Evolutionary conservation across 441 rosid genomes (phyloP), one percentile per base, ranked within the genome.

Genomic region (Erysimum cheiri): DNA sequence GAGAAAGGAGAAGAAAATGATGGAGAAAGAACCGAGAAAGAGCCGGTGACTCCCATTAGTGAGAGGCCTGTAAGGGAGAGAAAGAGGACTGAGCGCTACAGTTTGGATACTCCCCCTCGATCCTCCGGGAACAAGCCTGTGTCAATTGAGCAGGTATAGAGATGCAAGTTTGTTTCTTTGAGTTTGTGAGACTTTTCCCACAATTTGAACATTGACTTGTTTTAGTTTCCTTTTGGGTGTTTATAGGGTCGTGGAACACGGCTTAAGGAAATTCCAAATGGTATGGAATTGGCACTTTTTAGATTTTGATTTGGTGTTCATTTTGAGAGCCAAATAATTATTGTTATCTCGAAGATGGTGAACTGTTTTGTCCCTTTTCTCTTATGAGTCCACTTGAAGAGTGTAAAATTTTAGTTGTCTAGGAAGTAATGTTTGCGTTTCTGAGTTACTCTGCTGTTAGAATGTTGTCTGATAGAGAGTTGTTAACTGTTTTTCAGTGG

Each of bases 221-320:
- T 55, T n/a, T 29, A 2, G 13, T 5, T n/a, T 62, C 35, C 13
- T 1, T 32, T 62, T 70, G 56, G 35, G 53, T 43, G 66, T 63
- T 73, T 43, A 22, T 85, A 95, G 98, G 99, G 99, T 72, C 87
- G 89, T 48, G 99, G 99, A 24, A 85, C 91, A 2, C 85, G 55
- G 77, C 95, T 95, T 7, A 95, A 80, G 78, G 96, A 92, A 48
- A 95, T 95, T 56, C 99, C 98, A 12, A 95, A 92, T 63, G 99
- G 99, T 90, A 78, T 47, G 59, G 59, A 11, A 41, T 35, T 47
- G 6, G n/a, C 22, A 29, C 47, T 24, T 8, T 3, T 4, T 13
- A n/a, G 9, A 26, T 61, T 62, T 62, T 28, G 10, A 14, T 40
- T 33, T 44, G 10, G 13, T 55, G 39, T 10, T 49, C 47, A 32